A percentile compares a stretch with the other conserved stretches of the same genome.
These are phyloP conservation scores for Lipomyces lipofer DNA, from an alignment of 805 yeast species.

Conservation along the genomic window DNA sequence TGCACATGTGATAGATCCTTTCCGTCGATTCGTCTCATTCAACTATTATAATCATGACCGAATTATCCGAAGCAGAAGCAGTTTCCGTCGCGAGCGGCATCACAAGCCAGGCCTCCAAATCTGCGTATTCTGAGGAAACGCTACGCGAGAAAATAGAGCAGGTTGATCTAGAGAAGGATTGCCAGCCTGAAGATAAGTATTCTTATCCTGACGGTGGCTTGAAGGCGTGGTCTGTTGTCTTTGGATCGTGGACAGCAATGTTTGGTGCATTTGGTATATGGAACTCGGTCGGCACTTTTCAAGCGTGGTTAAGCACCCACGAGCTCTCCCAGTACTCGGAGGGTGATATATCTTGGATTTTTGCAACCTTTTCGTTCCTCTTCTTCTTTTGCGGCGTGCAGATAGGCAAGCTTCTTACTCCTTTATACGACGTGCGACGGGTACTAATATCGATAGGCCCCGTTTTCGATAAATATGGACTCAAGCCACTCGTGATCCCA, in stretches of 20 bases:
- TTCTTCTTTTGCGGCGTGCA: constrained; percentile 50
- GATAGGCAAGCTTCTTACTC: constrained; percentile 38
- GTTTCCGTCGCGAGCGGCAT: too few species aligned
- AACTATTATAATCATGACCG: too few species aligned
- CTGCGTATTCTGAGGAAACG: too few species aligned
- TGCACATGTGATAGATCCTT: too few species aligned
- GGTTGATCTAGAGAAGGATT: not conserved
- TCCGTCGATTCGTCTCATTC: too few species aligned
- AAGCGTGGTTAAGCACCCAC: constrained; percentile 58
- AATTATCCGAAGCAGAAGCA: too few species aligned
- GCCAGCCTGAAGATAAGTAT: not conserved
- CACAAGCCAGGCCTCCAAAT: too few species aligned
- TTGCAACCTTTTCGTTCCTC: constrained; percentile 45
- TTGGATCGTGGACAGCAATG: constrained; percentile 62
- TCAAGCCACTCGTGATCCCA: constrained; percentile 45
- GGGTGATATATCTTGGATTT: constrained; percentile 67
- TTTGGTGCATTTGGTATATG: constrained; percentile 62
- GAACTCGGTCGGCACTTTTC: constrained; percentile 62
- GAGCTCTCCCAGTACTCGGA: constrained; percentile 50
- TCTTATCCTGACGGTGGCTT: constrained; percentile 53
- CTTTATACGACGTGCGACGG: too few species aligned
- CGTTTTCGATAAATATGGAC: constrained; percentile 63
- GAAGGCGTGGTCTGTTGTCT: constrained; percentile 54
- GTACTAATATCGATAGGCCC: constrained; percentile 60
- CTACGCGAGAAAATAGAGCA: too few species aligned